phyloP scores from a whole-genome alignment of 495 filamentous ascomycete genomes.

The Penicillium ucsense region DNA sequence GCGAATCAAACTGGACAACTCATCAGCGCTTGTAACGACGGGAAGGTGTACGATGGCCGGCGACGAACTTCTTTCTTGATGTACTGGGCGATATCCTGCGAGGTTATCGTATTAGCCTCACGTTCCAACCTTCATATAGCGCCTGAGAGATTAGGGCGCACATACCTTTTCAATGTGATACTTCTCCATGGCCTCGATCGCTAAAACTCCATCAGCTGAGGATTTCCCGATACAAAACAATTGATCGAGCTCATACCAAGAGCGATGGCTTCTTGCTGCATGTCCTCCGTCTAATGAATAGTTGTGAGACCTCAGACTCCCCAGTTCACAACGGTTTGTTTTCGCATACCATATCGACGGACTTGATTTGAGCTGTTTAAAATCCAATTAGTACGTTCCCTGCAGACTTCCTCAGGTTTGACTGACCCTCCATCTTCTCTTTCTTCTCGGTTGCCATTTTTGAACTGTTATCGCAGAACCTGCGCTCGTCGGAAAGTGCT shows the following conservation, averaged over 20 bases:
- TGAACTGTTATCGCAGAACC: not conserved
- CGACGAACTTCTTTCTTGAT: conserved; percentile 84
- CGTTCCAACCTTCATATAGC: not conserved
- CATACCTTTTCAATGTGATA: conserved; percentile 86
- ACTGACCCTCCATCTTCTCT: conserved; percentile 63
- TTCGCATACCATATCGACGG: conserved; percentile 82
- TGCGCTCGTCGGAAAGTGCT: not conserved
- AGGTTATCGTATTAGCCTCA: too few species aligned
- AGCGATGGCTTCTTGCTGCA: conserved; percentile 90
- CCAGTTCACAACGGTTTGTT: not conserved
- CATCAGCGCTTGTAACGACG: conserved; percentile 15
- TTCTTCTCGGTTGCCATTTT: conserved; percentile 50
- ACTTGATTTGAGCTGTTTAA: conserved; percentile 79
- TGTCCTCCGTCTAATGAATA: conserved; percentile 69
- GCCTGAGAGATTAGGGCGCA: not conserved
- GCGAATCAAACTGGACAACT: conserved; percentile 62
- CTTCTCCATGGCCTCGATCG: conserved; percentile 87
- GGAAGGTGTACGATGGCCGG: conserved; percentile 3
- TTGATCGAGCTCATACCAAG: conserved; percentile 54
- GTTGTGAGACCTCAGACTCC: conserved; percentile 9
- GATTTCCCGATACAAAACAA: not conserved
- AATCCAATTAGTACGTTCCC: not conserved
- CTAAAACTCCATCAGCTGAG: conserved; percentile 37
- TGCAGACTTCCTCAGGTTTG: not conserved
- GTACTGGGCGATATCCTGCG: conserved; percentile 86